Conservation (phyloP, 2,329 filamentous ascomycete species). For the Verticillium isaacii region DNA sequence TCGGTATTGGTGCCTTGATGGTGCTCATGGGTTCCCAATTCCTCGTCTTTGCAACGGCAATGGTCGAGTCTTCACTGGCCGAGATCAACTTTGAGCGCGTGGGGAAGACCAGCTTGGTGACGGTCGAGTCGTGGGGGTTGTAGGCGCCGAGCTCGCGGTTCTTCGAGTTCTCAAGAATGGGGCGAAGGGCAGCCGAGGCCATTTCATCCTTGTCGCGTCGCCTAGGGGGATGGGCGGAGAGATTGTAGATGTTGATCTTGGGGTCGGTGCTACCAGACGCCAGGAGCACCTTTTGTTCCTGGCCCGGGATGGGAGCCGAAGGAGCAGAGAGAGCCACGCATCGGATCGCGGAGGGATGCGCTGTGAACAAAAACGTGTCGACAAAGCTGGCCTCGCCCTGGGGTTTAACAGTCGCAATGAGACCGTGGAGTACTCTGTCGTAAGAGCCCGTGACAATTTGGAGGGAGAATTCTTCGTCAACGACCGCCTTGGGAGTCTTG, state of each 20-base stretch:
- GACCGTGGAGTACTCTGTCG: slow-evolving; percentile 85
- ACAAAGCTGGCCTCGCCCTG: slow-evolving; percentile 58
- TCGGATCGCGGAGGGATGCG: slow-evolving; percentile 84
- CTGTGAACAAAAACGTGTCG: slow-evolving; percentile 94
- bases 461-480: slow-evolving; percentile 48
- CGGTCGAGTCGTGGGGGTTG: slow-evolving; percentile 77
- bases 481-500: not conserved
- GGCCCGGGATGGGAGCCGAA: slow-evolving; percentile 54
- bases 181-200: slow-evolving; percentile 64
- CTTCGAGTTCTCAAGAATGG: slow-evolving; percentile 76
- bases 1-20: slow-evolving; percentile 85
- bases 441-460: slow-evolving; percentile 94
- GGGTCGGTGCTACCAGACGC: slow-evolving; percentile 92
- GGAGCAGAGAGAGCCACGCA: slow-evolving; percentile 81
- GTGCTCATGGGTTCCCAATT: slow-evolving; percentile 86
- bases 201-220: slow-evolving; percentile 54
- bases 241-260: slow-evolving; percentile 87
- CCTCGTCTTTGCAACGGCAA: slow-evolving; percentile 79
- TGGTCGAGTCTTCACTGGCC: slow-evolving; percentile 85
- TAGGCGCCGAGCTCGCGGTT: slow-evolving; percentile 87
- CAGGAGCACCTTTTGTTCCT: slow-evolving; percentile 78
- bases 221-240: slow-evolving; percentile 66
- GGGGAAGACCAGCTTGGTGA: slow-evolving; percentile 78
- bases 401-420: slow-evolving; percentile 67
- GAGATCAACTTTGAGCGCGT: slow-evolving; percentile 82